Base-by-base conservation (phyloP, 306 rosid species). In the Rubus idaeus region DNA sequence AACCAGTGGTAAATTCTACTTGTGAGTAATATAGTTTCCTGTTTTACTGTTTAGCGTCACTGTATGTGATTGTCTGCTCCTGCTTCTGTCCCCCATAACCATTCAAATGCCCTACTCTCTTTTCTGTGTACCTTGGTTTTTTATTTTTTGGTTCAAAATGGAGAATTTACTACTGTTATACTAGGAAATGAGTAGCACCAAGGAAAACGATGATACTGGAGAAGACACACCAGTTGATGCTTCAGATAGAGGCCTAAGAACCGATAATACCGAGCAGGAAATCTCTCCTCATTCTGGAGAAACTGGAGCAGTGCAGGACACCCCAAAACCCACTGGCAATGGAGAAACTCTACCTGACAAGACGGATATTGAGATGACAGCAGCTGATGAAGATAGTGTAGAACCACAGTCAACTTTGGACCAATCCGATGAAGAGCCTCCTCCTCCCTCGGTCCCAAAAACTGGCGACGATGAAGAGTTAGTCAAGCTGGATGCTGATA, bases 161-260 rank as follows among this genome's bases (percentile, higher is more conserved):
- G 11, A 37, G 4, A 10, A 3, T 60, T 60, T 17, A 46, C 7
- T 10, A 37, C 4, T 60, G 55, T 30, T 74, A 13, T 60, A 46
- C 10, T 30, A 74, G 78, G 70, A 86, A 79, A 94, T 92, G 98
- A 81, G 84, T 86, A 88, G 84, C 71, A 57, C 88, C 50, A 83
- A 84, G 78, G 95, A 79, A 53, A 86, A 80, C 4, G 82, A 78
- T 74, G 88, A 77, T 75, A 71, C 65, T 84, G 79, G 71, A 46
- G 79, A 79, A 64, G 75, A 74, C 1, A 66, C 39, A 53, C 73
- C 79, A 20, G 69, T 23, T 56, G 71, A 18, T 44, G 69, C 16
- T 83, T 74, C 71, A 21, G 83, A 58, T 78, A 78, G 81, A 63
- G 82, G 66, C 8, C 41, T 65, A 68, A 40, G 35, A 17, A 17